These are phyloP conservation scores for Achaetomiella virescens DNA, from an alignment of 495 filamentous ascomycete species.

Conservation along the genomic window DNA sequence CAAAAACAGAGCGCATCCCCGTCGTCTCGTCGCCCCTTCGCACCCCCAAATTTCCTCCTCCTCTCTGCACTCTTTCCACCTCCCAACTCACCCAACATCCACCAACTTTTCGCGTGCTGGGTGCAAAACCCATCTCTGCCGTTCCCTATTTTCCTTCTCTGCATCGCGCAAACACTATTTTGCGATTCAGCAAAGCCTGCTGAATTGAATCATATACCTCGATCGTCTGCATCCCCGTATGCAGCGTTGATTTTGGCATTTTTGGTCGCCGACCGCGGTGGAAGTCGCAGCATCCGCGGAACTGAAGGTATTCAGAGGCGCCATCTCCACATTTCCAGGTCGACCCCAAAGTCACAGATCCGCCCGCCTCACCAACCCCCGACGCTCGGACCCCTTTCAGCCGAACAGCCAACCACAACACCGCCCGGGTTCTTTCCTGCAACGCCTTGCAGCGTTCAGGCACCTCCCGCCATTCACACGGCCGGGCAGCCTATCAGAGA, in stretches of 20 bases:
- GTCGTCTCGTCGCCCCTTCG: constrained; percentile 27
- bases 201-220: constrained; percentile 24
- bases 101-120: constrained; percentile 31
- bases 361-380: background rate
- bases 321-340: constrained; percentile 12
- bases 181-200: constrained; percentile 22
- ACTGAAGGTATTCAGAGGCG: constrained; percentile 43
- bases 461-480: background rate
- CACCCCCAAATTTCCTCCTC: constrained; percentile 41
- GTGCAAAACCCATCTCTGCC: constrained; percentile 47
- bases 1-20: constrained; percentile 46
- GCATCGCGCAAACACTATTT: constrained; percentile 26
- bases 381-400: constrained; percentile 12
- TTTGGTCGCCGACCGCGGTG: constrained; percentile 9
- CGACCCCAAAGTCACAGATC: constrained; percentile 4
- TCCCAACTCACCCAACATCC: constrained; percentile 38
- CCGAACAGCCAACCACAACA: constrained; percentile 12
- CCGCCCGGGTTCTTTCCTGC: background rate
- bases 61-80: constrained; percentile 34
- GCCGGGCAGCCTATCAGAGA: constrained; percentile 12
- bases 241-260: constrained; percentile 22
- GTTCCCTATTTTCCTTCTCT: constrained; percentile 23
- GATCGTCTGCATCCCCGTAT: constrained; percentile 15
- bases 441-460: background rate
- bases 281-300: constrained; percentile 16